Evolutionary conservation across 768 basidiomycete genomes (phyloP), one percentile per base, ranked within the genome.

Genomic region (Pleurotus salmoneostramineus): DNA sequence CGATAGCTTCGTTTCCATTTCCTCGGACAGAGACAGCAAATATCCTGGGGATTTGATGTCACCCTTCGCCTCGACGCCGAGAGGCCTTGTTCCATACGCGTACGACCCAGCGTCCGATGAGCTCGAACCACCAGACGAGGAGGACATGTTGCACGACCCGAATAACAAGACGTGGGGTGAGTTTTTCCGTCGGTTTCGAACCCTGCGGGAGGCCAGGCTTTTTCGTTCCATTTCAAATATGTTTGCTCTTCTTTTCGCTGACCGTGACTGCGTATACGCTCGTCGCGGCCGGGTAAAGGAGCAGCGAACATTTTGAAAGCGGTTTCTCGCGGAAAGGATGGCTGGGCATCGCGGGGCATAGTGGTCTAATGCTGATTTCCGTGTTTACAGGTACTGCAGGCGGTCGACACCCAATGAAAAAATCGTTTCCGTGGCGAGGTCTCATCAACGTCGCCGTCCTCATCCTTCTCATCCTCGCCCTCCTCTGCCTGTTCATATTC

Each of bases 401-500:
- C 14, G 33, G 40, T 2, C 32, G 31, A 27, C 31, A 52, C 15
- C 57, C 45, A 2, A 31, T 60, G 40, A 66, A 66, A 12, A 69
- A 63, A 43, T 61, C 66, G 17, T 78, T 80, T 63, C 76, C 78
- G 6, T 80, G 75, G 77, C 66, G 77, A 35, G 73, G 75, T 3
- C 46, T 91, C 3, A 60, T 82, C 59, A 97, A 97, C 72, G 68
- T 96, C 51, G 72, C 81, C 32, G 81, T 91, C 50, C 76, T 98
- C 27, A 0, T 87, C 36, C 0, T 86, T 15, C 77, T 97, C 62
- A 72, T 91, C 12, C 21, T 71, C 31, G 82, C 76, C 4, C 71
- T 97, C 58, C 70, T 97, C 56, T 71, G 71, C 37, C 81, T 97
- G 6, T 97, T 96, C 70, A 83, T 91, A 51, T 83, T 86, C 43